Evolutionary conservation across 2,329 filamentous ascomycete genomes (phyloP), one percentile per base, ranked within the genome.

Genomic region (Colletotrichum orbiculare): DNA sequence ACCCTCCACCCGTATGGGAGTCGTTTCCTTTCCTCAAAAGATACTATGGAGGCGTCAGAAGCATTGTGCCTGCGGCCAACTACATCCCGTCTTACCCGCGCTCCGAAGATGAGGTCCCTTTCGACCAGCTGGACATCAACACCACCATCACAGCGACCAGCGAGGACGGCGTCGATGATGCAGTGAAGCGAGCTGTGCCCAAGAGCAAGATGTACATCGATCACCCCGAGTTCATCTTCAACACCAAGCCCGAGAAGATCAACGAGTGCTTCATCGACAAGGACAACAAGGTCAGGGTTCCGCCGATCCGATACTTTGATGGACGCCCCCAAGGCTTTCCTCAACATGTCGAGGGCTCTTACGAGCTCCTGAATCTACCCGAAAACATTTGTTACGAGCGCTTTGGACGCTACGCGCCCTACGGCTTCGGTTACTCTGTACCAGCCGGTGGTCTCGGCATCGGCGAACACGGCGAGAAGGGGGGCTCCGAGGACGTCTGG

Each of bases 361-460:
- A 97, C 72, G 88, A 94, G 9, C 77, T 95, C 45, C 78, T 98
- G 11, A 90, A 89, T 0, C 81, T 98, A 41, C 87, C 91, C 15
- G 88, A 96, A 69, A 91, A 97, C 72, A 87, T 97, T 50, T 99
- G 96, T 79, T 97, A 97, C 73, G 96, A 99, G 70, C 87, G 96
- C 2, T 97, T 92, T 74, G 95, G 95, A 3, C 87, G 94, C 68
- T 87, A 96, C 37, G 94, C 93, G 0, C 92, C 95, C 0, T 99
- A 99, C 71, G 95, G 95, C 0, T 87, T 93, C 67, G 95, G 95
- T 8, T 98, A 98, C 76, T 92, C 91, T 38, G 82, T 85, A 39
- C 88, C 89, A 63, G 88, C 85, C 68, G 95, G 95, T 11, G 95
- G 95, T 2, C 88, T 91, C 34, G 94, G 95, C 5, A 89, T 92